phyloP scores from a whole-genome alignment of 2,329 filamentous ascomycete species.

The Didymellaceae sp. region DNA sequence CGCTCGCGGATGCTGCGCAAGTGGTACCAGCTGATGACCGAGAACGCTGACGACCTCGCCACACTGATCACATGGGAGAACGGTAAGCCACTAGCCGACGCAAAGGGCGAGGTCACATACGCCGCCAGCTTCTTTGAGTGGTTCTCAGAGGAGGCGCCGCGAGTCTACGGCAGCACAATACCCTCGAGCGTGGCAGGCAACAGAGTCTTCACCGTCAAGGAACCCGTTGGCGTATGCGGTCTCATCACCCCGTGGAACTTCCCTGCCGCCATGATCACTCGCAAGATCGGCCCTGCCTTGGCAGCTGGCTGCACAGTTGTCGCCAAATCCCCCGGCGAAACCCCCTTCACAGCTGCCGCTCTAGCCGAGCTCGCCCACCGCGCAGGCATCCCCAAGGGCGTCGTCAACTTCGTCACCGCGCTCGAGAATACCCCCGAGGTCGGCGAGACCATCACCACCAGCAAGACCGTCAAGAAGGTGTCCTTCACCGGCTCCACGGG shows the following conservation, averaged over 20 bases:
- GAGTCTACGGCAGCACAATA: constrained; percentile 70
- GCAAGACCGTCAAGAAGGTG: constrained; percentile 81
- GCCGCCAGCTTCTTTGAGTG: constrained; percentile 52
- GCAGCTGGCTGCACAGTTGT: constrained; percentile 97
- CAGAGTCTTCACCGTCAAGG: constrained; percentile 77
- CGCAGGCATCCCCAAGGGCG: constrained; percentile 87
- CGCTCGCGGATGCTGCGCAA: constrained; percentile 75
- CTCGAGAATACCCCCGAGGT: constrained; percentile 80
- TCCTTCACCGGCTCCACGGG: constrained; percentile 85
- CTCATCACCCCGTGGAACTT: constrained; percentile 93
- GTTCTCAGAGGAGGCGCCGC: constrained; percentile 50
- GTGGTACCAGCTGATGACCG: constrained; percentile 82
- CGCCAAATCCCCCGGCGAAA: constrained; percentile 88
- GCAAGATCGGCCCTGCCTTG: constrained; percentile 68
- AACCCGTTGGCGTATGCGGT: constrained; percentile 83
- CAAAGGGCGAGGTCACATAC: constrained; percentile 50
- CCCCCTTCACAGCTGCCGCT: constrained; percentile 87
- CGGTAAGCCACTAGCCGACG: constrained; percentile 74
- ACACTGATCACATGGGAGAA: constrained; percentile 90
- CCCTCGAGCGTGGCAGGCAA: constrained; percentile 73
- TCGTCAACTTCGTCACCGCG: constrained; percentile 87
- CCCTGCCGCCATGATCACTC: constrained; percentile 58
- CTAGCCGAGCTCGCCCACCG: constrained; percentile 84
- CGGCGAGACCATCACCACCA: constrained; percentile 77
- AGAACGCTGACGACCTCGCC: constrained; percentile 80